A percentile compares a stretch with the other conserved stretches of the same genome.
Conservation (phyloP, 495 filamentous ascomycete genomes). For the Parachaetomium inaequale region DNA sequence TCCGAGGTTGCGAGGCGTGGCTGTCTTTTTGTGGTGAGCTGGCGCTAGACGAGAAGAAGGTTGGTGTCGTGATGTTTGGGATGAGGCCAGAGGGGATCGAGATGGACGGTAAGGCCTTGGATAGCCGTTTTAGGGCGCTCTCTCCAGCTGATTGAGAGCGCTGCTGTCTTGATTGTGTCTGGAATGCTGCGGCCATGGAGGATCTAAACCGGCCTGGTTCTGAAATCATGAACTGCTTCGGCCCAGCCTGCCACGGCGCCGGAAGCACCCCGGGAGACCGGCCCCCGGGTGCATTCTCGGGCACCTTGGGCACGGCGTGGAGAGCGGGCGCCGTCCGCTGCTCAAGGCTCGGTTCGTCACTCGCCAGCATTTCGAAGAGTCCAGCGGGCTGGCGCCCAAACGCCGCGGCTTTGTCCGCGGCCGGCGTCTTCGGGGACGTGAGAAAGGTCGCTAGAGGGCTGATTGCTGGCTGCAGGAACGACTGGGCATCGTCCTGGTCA, state of each 20-base stretch:
- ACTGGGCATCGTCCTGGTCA: slow-evolving; percentile 55
- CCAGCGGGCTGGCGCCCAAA: slow-evolving; percentile 56
- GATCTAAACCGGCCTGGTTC: slow-evolving; percentile 33
- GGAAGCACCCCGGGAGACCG: slow-evolving; percentile 33
- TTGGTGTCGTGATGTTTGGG: slow-evolving; percentile 43
- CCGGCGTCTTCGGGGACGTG: slow-evolving; percentile 65
- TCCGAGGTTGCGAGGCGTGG: slow-evolving; percentile 15
- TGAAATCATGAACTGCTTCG: slow-evolving; percentile 42
- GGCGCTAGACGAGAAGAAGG: slow-evolving; percentile 41
- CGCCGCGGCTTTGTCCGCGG: slow-evolving; percentile 68
- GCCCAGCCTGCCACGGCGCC: slow-evolving; percentile 51
- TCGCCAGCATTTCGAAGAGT: slow-evolving; percentile 45
- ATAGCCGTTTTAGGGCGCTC: slow-evolving; percentile 46
- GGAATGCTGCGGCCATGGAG: slow-evolving; percentile 39
- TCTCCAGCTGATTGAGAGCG: slow-evolving; percentile 43
- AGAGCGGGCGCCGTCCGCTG: background rate
- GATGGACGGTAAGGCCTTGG: slow-evolving; percentile 52
- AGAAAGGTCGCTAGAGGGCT: slow-evolving; percentile 67
- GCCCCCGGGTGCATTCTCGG: background rate
- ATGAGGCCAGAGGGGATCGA: slow-evolving; percentile 46
- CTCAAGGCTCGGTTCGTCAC: background rate
- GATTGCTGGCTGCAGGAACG: slow-evolving; percentile 74
- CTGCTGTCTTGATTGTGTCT: slow-evolving; percentile 29
- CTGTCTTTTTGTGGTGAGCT: slow-evolving; percentile 29
- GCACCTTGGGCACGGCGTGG: background rate